phyloP scores from a whole-genome alignment of 2,329 filamentous ascomycete genomes.

The Pseudogymnoascus sp. region DNA sequence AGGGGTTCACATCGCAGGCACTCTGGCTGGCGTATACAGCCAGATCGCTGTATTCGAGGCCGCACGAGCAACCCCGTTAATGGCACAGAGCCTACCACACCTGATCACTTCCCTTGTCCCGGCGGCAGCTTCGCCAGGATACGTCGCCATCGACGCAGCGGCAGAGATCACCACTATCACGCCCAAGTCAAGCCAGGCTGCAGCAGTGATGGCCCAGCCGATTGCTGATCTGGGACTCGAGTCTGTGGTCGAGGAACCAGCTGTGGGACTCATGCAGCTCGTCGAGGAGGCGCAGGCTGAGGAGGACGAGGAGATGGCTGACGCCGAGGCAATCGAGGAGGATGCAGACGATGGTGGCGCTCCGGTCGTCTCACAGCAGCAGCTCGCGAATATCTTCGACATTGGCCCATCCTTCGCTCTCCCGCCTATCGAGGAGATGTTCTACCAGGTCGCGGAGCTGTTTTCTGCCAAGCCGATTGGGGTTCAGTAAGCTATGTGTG shows the following conservation, averaged over 20 bases:
- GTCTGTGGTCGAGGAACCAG: conserved; percentile 18
- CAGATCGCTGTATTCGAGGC: conserved; percentile 59
- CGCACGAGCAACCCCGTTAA: conserved; percentile 49
- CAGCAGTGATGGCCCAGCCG: conserved; percentile 45
- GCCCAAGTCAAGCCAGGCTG: conserved; percentile 49
- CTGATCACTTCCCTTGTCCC: conserved; percentile 61
- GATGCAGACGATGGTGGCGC: conserved; percentile 42
- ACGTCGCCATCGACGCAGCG: conserved; percentile 65
- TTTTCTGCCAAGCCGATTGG: conserved; percentile 47
- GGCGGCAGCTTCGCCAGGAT: conserved; percentile 58
- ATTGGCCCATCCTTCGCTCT: conserved; percentile 59
- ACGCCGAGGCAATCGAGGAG: conserved; percentile 32
- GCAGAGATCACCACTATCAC: conserved; percentile 61
- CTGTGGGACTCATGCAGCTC: conserved; percentile 27
- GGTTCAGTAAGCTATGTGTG: background rate
- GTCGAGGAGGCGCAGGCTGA: conserved; percentile 18
- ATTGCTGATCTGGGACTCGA: conserved; percentile 45
- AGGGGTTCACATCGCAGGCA: conserved; percentile 40
- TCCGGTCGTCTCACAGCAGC: conserved; percentile 59
- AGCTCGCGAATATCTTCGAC: conserved; percentile 63
- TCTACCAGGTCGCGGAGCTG: conserved; percentile 61
- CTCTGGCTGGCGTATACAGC: conserved; percentile 36
- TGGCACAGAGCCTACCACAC: conserved; percentile 47
- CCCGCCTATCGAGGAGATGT: conserved; percentile 66
- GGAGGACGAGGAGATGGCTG: conserved; percentile 25